Evolutionary conservation across 202 grass and related monocot genomes (phyloP).

Genomic region (Carex arenaria): DNA sequence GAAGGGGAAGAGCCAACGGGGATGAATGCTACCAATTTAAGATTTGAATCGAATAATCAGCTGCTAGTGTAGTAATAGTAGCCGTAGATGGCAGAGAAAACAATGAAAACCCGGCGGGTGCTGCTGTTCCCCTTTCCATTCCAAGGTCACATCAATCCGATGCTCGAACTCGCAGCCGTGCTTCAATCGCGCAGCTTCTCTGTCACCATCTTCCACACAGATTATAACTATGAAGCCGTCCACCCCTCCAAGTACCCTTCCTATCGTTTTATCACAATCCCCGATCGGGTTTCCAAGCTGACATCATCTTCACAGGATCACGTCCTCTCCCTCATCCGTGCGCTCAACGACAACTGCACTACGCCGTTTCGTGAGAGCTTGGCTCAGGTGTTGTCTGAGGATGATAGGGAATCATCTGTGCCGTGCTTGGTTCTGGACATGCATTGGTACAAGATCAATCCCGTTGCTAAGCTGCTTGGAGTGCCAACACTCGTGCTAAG

Average conservation of each 20-base stretch:
- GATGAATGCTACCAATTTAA: too few species aligned
- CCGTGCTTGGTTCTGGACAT: slow-evolving; percentile 47
- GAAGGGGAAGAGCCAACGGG: too few species aligned
- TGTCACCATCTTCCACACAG: slow-evolving; percentile 35
- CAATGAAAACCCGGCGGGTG: slow-evolving; percentile 17
- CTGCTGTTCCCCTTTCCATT: slow-evolving; percentile 52
- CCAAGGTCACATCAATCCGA: slow-evolving; percentile 74
- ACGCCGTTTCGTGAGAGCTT: slow-evolving; percentile 33
- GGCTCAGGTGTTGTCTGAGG: not conserved
- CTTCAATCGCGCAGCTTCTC: slow-evolving; percentile 36
- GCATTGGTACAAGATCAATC: slow-evolving; percentile 27
- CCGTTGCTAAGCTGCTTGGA: slow-evolving; percentile 27
- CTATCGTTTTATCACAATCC: slow-evolving; percentile 35
- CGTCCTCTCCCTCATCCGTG: slow-evolving; percentile 9
- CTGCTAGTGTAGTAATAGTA: too few species aligned
- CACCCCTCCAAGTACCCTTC: slow-evolving; percentile 30
- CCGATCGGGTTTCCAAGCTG: slow-evolving; percentile 16
- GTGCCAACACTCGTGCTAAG: slow-evolving; percentile 41
- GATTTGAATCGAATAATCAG: too few species aligned
- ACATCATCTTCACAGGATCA: slow-evolving; percentile 15
- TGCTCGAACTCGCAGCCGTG: slow-evolving; percentile 56
- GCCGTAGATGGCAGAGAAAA: not conserved
- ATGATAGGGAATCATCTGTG: not conserved
- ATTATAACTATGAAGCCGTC: slow-evolving; percentile 29
- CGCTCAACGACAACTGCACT: slow-evolving; percentile 18